phyloP scores from a whole-genome alignment of 306 rosid species.

The Clitoria ternatea region DNA sequence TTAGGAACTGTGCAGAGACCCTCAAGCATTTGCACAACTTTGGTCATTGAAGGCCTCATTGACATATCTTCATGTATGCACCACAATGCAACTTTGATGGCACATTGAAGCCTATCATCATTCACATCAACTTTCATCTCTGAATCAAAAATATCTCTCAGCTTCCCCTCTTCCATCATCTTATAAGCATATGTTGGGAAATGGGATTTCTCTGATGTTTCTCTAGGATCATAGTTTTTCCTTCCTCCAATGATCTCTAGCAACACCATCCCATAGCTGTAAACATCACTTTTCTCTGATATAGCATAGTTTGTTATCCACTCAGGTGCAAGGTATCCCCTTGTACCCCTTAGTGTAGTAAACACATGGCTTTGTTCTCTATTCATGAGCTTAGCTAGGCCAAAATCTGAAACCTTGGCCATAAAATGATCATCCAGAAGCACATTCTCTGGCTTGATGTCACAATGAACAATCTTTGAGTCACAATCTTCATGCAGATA shows the following conservation, averaged over 20 bases:
- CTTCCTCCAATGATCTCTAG: slow-evolving; percentile 86
- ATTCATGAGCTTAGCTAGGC: slow-evolving; percentile 84
- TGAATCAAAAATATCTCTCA: slow-evolving; percentile 49
- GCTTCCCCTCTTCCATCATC: slow-evolving; percentile 85
- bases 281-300: slow-evolving; percentile 92
- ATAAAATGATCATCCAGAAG: slow-evolving; percentile 68
- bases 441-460: slow-evolving; percentile 93
- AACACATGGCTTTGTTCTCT: slow-evolving; percentile 89
- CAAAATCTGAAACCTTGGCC: slow-evolving; percentile 90
- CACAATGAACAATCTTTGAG: slow-evolving; percentile 83
- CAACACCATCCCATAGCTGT: slow-evolving; percentile 87
- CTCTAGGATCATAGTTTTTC: slow-evolving; percentile 61
- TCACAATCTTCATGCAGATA: slow-evolving; percentile 93
- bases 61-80: slow-evolving; percentile 91
- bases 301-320: slow-evolving; percentile 96
- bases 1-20: slow-evolving; percentile 60
- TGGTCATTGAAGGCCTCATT: slow-evolving; percentile 77
- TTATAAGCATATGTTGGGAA: slow-evolving; percentile 76
- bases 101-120: slow-evolving; percentile 45
- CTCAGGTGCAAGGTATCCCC: slow-evolving; percentile 92
- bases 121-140: slow-evolving; percentile 30
- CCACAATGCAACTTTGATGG: slow-evolving; percentile 78
- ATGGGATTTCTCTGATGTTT: slow-evolving; percentile 65
- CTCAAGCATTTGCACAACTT: slow-evolving; percentile 90
- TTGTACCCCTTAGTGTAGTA: slow-evolving; percentile 80